A percentile compares a stretch with the other conserved stretches of the same genome.
These are phyloP conservation scores for Babesia ovata DNA, from an alignment of 169 alveolate genomes.

Conservation along the genomic window DNA sequence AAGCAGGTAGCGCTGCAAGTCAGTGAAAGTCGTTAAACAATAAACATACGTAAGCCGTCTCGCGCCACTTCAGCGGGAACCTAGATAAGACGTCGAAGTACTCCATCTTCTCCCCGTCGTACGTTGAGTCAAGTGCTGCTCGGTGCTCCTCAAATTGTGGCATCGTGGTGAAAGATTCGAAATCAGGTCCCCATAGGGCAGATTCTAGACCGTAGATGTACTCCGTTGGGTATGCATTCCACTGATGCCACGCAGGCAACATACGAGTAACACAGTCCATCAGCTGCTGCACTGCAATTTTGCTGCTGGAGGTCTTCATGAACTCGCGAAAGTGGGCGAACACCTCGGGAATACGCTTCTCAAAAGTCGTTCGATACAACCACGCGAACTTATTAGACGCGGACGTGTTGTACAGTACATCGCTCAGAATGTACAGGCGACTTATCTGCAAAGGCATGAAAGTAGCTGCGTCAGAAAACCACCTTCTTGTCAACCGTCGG, in stretches of 20 bases:
- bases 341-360: conserved; percentile 60
- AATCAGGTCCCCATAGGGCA: conserved; percentile 45
- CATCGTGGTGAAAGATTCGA: conserved; percentile 6
- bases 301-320: conserved; percentile 35
- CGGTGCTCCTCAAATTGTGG: conserved; percentile 18
- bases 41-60: conserved; percentile 50
- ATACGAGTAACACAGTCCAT: conserved; percentile 18
- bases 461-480: not conserved
- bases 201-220: conserved; percentile 53
- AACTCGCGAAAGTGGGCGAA: conserved; percentile 28
- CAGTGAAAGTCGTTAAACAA: not conserved
- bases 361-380: conserved; percentile 51
- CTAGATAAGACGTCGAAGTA: conserved; percentile 36
- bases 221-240: conserved; percentile 52
- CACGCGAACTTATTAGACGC: conserved; percentile 57
- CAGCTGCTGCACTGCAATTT: conserved; percentile 58
- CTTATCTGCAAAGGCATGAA: conserved; percentile 21
- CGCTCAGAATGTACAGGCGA: conserved; percentile 54
- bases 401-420: conserved; percentile 63
- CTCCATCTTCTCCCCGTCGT: conserved; percentile 47
- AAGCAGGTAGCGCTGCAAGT: conserved; percentile 22
- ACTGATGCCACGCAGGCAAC: conserved; percentile 49
- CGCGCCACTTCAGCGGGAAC: conserved; percentile 48
- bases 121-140: not conserved
- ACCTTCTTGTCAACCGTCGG: conserved; percentile 46